Base-by-base conservation (phyloP, 805 yeast genomes). In the Deakozyma indianensis region DNA sequence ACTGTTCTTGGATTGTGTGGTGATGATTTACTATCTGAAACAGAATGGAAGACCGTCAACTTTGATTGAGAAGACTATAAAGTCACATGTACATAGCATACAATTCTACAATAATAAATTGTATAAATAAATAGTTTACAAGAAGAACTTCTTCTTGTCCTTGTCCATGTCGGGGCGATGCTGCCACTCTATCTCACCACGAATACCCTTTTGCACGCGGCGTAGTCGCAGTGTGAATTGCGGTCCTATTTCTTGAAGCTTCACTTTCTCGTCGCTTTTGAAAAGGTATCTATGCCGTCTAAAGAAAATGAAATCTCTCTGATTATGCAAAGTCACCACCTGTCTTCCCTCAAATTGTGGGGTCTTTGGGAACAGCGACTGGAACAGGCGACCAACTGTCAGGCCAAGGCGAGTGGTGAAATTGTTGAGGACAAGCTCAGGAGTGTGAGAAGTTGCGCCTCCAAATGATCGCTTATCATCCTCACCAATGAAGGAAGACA, bases 311-410 rank as follows among this genome's bases (percentile, higher is more conserved):
- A 73, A 92, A 62, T 92, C 98, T 69, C 98, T 74, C 62, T 92
- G 98, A 61, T 92, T 92, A 62, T 92, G 98, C 59, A 92, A 66
- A 0, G 98, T 92, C 23, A 92, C 81, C 41, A 86, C 98, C 61
- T 92, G 96, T 56, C 98, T 75, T 23, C 98, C 98, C 61, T 83
- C 83, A 54, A 92, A 76, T 58, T 92, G 96, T 1, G 98, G 98
- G 49, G 75, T 74, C 49, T 83, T 88, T 7, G 98, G 98, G 65
- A 90, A 86, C 38, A 92, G 68, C 1, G 95, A 77, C 62, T 88
- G 96, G 66, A 92, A 92, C 50, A 92, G 65, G 48, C 94, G 72
- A 25, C 96, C 96, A 3, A 90, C 94, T 0, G 97, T 84, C 58
- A 83, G 80, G 63, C 98, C 98, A 50, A 92, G 70, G 53, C 95